Base-by-base conservation (phyloP, 208 protist species). In the Strigomonas oncopelti region DNA sequence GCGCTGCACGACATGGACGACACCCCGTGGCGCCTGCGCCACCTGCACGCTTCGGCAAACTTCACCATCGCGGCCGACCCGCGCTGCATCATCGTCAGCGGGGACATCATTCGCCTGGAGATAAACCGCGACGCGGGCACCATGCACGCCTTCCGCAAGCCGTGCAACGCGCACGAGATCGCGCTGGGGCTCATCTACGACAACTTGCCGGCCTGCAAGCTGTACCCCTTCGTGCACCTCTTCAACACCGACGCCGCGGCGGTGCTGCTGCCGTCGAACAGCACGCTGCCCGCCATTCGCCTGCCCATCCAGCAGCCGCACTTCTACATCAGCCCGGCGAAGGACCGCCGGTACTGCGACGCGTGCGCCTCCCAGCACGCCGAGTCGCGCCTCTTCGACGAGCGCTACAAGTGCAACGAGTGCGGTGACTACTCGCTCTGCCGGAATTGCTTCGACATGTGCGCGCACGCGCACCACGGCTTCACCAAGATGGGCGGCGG, bases 401-500 rank as follows among this genome's bases (percentile, higher is more conserved):
- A 61, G n/a, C 92, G 88, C 85, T 96, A 88, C 83, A 91, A 91
- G 76, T 96, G 91, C 74, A 94, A 94, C 66, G 87, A 93, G 67
- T 96, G 91, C 63, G 85, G 78, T 16, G 87, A 96, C 78, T 96
- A 94, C 74, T 77, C 81, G 52, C 78, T 96, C 25, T 96, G 91
- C 71, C 72, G 74, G 52, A 75, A 64, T 42, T 96, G 91, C 76
- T 96, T 93, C 73, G 54, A 64, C 28, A 71, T 81, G 22, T 94
- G 81, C 59, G 75, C 85, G 14, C 91, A 96, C 77, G 84, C 85
- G 8, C 79, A 91, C 71, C 91, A 96, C 80, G 77, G 81, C 31
- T 96, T 96, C 70, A 93, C 91, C 13, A 58, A 87, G 65, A 92
- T 96, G 85, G 83, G 84, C 38, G 71, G 78, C 28, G 61, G 72